These are phyloP conservation scores for Candida smagusa DNA, from an alignment of 1,139 yeast genomes.

Conservation along the genomic window DNA sequence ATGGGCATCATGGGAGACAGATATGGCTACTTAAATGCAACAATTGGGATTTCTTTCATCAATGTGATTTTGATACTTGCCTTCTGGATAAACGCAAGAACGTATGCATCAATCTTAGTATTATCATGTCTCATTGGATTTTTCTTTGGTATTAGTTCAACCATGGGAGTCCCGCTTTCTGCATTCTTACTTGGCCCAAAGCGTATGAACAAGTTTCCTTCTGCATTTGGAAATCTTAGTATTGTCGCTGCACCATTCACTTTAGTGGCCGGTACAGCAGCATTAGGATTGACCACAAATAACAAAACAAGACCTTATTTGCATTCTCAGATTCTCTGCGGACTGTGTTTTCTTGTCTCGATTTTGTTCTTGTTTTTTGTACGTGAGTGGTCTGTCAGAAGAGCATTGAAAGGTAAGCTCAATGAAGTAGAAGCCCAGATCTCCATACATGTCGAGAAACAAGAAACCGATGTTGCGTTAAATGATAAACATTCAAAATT, in stretches of 20 bases:
- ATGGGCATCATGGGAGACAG: constrained; percentile 58
- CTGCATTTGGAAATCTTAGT: constrained; percentile 60
- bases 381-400: constrained; percentile 27
- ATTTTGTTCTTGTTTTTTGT: constrained; percentile 25
- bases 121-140: constrained; percentile 54
- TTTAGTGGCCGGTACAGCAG: constrained; percentile 33
- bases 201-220: constrained; percentile 42
- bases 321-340: constrained; percentile 60
- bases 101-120: constrained; percentile 47
- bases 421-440: too few species aligned
- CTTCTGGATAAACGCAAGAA: constrained; percentile 54
- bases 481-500: too few species aligned
- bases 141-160: constrained; percentile 61
- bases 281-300: constrained; percentile 36
- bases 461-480: too few species aligned
- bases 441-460: too few species aligned
- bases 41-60: background rate
- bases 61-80: constrained; percentile 24
- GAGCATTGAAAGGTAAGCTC: too few species aligned
- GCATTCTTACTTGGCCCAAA: constrained; percentile 44
- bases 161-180: constrained; percentile 57
- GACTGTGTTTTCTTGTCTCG: constrained; percentile 39
- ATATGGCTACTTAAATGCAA: constrained; percentile 51
- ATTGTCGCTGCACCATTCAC: constrained; percentile 42
- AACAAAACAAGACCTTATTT: constrained; percentile 42